These are phyloP conservation scores for Byssoonygena ceratinophila DNA, from an alignment of 2,329 filamentous ascomycete genomes.

Conservation along the genomic window DNA sequence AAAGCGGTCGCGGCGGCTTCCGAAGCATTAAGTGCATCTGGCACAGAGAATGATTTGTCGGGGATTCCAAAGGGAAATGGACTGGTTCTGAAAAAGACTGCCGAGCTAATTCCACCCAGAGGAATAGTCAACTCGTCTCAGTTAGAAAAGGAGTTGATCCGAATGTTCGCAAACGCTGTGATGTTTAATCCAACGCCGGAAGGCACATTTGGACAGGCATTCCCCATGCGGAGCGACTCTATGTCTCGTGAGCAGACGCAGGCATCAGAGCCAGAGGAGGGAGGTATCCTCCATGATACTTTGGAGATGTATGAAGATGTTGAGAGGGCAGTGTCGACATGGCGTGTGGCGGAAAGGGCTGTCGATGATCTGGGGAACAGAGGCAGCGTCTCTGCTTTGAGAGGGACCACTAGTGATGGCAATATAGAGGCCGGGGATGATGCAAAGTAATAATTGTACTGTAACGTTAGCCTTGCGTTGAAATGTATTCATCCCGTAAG, in stretches of 20 bases:
- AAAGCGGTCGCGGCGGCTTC: constrained; percentile 36
- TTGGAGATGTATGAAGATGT: constrained; percentile 83
- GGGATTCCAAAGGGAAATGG: constrained; percentile 33
- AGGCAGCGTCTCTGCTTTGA: constrained; percentile 16
- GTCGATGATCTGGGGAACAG: constrained; percentile 27
- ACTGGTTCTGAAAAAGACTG: constrained; percentile 45
- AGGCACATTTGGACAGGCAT: constrained; percentile 55
- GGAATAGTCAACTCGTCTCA: constrained; percentile 90
- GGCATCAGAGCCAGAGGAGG: constrained; percentile 59
- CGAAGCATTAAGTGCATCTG: constrained; percentile 54
- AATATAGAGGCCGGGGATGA: constrained; percentile 9
- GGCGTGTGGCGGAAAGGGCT: constrained; percentile 58
- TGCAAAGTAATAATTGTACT: constrained; percentile 3
- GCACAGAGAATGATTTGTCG: constrained; percentile 43
- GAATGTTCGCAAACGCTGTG: constrained; percentile 95
- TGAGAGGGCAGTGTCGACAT: constrained; percentile 63
- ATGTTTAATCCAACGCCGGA: constrained; percentile 92
- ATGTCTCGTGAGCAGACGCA: constrained; percentile 30
- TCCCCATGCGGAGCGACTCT: constrained; percentile 42
- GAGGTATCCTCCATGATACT: constrained; percentile 77
- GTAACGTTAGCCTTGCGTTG: constrained; percentile 2
- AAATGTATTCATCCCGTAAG: neutral
- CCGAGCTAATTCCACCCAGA: constrained; percentile 72
- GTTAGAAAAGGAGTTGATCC: constrained; percentile 81
- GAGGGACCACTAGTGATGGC: constrained; percentile 6